These are phyloP conservation scores for Penicillium psychrosexuale DNA, from an alignment of 2,329 filamentous ascomycete genomes.

Conservation along the genomic window DNA sequence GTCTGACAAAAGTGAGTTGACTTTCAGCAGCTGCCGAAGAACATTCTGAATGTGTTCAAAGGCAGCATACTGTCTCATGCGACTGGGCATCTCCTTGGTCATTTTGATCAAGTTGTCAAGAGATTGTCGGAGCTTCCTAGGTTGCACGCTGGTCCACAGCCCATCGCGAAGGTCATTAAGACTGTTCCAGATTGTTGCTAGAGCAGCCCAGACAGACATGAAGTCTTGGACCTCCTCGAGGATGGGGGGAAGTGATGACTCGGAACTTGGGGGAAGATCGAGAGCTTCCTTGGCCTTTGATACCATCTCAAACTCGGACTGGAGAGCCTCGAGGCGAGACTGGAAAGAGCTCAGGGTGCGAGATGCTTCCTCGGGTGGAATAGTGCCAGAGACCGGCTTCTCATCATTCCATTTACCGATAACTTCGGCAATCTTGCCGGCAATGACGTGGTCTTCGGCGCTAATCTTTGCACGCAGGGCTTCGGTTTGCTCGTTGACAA, in stretches of 20 bases:
- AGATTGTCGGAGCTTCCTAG: conserved; percentile 83
- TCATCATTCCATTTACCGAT: conserved; percentile 89
- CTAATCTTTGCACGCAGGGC: conserved; percentile 90
- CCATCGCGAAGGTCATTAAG: conserved; percentile 89
- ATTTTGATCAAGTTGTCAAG: conserved; percentile 93
- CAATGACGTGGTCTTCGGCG: conserved; percentile 88
- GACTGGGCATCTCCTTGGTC: conserved; percentile 98
- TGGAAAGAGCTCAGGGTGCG: conserved; percentile 80
- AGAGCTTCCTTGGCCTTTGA: conserved; percentile 95
- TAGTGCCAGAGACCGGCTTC: conserved; percentile 93
- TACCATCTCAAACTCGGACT: conserved; percentile 88
- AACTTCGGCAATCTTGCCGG: conserved; percentile 81
- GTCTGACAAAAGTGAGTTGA: conserved; percentile 82
- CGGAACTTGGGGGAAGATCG: conserved; percentile 74
- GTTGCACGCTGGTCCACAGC: conserved; percentile 92
- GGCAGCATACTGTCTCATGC: conserved; percentile 99
- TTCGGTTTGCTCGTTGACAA: conserved; percentile 95
- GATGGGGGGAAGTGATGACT: conserved; percentile 78
- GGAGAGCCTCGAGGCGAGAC: conserved; percentile 75
- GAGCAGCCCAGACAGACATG: conserved; percentile 94
- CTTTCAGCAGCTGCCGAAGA: conserved; percentile 82
- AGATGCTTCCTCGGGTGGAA: conserved; percentile 84
- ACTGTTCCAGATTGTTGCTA: conserved; percentile 95
- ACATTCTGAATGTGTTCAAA: conserved; percentile 97
- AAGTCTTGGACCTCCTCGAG: conserved; percentile 98